These are phyloP conservation scores for Ceratobasidium sp. DNA, from an alignment of 1,284 basidiomycete species.

Conservation along the genomic window DNA sequence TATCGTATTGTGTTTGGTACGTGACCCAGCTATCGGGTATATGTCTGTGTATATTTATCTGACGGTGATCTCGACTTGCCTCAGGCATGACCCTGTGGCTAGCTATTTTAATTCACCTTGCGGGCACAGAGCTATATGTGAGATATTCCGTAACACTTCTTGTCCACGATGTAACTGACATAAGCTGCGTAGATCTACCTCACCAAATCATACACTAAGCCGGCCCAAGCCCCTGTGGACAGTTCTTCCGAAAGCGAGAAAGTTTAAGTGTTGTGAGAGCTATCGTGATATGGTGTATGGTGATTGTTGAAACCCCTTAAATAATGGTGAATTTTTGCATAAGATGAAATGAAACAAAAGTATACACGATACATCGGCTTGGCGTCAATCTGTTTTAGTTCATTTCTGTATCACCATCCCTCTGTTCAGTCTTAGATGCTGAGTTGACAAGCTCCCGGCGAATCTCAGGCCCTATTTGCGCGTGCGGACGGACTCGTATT, in stretches of 20 bases:
- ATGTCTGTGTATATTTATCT: neutral
- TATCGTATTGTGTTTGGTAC: constrained; percentile 41
- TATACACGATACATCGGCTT: neutral
- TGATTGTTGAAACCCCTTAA: neutral
- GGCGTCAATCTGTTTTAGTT: constrained; percentile 35
- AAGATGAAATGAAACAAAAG: neutral
- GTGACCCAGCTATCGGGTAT: neutral
- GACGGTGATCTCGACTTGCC: neutral
- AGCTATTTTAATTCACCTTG: constrained; percentile 43
- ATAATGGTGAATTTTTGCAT: neutral
- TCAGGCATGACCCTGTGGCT: constrained; percentile 44
- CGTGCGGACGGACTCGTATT: constrained; percentile 85
- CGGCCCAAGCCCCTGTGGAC: neutral
- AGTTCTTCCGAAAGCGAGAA: neutral
- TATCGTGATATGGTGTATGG: neutral
- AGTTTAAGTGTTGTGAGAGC: neutral
- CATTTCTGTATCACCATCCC: constrained; percentile 66
- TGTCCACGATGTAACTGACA: neutral
- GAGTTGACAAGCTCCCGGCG: constrained; percentile 85
- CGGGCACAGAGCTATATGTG: constrained; percentile 44
- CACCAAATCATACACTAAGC: constrained; percentile 29
- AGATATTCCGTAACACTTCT: neutral
- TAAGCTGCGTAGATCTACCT: constrained; percentile 4
- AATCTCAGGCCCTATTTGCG: constrained; percentile 90
- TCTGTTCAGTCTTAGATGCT: constrained; percentile 74